Base-by-base conservation (phyloP, 345 rosid genomes). In the Camelina neglecta region DNA sequence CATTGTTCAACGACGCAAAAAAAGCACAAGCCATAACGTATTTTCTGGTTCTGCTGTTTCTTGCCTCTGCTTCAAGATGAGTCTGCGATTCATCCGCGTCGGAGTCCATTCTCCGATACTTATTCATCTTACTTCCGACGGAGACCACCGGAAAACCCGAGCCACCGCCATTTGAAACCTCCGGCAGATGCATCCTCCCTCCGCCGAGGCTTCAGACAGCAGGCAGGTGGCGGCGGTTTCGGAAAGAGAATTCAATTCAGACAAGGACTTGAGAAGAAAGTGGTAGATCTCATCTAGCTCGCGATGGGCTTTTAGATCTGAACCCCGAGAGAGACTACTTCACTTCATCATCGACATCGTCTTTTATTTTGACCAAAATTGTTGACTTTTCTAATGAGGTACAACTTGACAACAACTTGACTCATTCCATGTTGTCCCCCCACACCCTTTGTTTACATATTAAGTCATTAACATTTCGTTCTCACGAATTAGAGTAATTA, bases 1-100 rank as follows among this genome's bases (percentile, higher is more conserved):
- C 98, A 71, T 84, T 84, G 80, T 87, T 91, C 65, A 93, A 86
- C 29, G 98, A 93, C 12, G 97, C 97, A 74, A 93, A 87, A 79
- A 91, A 72, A 48, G 95, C 97, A 57, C 96, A 93, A 42, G 89
- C 86, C 78, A 93, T 49, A 58, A 93, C 87, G 77, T 85, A 90
- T 72, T 79, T 90, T 51, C 84, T 82, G 47, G 84, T 82, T 39
- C 75, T 75, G 39, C 15, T 81, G 56, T 64, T 79, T 80, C 88
- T 82, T 3, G 69, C 69, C 58, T 76, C 75, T 67, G 60, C 84
- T 6, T 72, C 79, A 33, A 72, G 79, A 72, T 82, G 63, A 20
- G 45, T 31, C 11, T 56, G 61, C 53, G 62, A 36, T 62, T 47
- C 71, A 39, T 83, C 86, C 44, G 70, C 84, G 57, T 88, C 86